A percentile compares a stretch with the other conserved stretches of the same genome.
phyloP scores from a whole-genome alignment of 2,329 filamentous ascomycete species.

The Cryphonectria parasitica region DNA sequence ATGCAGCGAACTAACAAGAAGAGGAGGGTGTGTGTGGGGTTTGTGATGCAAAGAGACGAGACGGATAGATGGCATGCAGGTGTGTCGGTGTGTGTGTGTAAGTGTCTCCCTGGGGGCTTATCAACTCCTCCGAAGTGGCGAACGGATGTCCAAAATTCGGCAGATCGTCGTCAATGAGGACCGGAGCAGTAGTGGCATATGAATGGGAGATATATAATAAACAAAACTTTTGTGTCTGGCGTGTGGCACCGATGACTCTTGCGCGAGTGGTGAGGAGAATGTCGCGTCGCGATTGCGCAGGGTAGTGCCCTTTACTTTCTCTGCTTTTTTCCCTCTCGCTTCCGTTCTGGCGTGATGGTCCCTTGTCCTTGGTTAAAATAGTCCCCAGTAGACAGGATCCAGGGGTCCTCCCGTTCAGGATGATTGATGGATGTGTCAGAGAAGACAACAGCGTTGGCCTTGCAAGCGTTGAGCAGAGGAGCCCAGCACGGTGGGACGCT shows the following conservation, averaged over 20 bases:
- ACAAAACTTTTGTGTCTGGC: constrained; percentile 14
- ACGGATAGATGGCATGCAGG: constrained; percentile 1
- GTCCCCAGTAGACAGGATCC: not conserved
- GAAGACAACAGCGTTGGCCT: not conserved
- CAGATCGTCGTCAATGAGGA: not conserved
- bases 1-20: constrained; percentile 25
- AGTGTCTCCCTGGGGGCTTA: constrained; percentile 13
- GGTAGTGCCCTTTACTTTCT: constrained; percentile 12
- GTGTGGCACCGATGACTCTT: constrained; percentile 22
- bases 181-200: not conserved
- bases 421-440: not conserved
- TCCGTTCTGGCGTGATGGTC: constrained; percentile 12
- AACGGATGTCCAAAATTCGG: constrained; percentile 9
- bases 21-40: constrained; percentile 10
- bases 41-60: constrained; percentile 4
- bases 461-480: constrained; percentile 1
- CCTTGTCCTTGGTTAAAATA: not conserved
- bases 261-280: constrained; percentile 23
- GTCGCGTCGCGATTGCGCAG: constrained; percentile 30
- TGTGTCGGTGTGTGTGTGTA: not conserved
- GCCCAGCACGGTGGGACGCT: not conserved
- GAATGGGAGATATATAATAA: not conserved
- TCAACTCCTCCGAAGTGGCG: constrained; percentile 24
- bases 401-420: not conserved
- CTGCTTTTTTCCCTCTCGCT: not conserved